These are phyloP conservation scores for Nematocida minor DNA, from an alignment of 371 early-diverging fungal species.

Conservation along the genomic window DNA sequence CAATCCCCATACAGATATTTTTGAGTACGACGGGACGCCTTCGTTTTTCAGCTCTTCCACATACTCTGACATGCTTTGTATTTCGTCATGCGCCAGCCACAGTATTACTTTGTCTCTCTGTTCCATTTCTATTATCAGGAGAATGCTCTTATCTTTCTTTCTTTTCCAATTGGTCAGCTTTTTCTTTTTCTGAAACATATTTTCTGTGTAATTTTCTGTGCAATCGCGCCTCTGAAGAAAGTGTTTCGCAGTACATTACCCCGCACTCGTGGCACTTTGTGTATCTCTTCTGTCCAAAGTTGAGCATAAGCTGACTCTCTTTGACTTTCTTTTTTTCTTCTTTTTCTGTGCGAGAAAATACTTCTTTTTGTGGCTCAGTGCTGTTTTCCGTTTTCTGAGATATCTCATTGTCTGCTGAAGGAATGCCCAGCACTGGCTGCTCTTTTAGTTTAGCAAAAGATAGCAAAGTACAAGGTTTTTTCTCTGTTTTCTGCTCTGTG, in stretches of 20 bases:
- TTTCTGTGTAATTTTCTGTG: constrained; percentile 18
- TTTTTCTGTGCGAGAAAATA: neutral
- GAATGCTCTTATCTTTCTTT: neutral
- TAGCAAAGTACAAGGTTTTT: neutral
- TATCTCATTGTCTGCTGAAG: neutral
- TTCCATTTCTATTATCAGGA: constrained; percentile 20
- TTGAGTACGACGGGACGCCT: neutral
- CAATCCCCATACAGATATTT: constrained; percentile 12
- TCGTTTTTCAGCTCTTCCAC: neutral
- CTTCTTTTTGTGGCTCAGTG: neutral
- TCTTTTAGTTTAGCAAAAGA: neutral
- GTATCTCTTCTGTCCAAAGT: constrained; percentile 35
- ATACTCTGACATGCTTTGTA: constrained; percentile 38
- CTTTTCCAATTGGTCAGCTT: constrained; percentile 32
- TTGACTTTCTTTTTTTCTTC: neutral
- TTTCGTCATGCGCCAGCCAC: constrained; percentile 40
- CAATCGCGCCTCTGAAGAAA: neutral
- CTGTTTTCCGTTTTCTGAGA: neutral
- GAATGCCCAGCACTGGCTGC: neutral
- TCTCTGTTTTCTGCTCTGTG: neutral
- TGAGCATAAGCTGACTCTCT: constrained; percentile 13
- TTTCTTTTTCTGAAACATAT: neutral
- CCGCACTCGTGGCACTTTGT: constrained; percentile 25
- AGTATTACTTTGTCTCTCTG: constrained; percentile 13
- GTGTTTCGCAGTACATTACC: neutral